Evolutionary conservation across 2,329 filamentous ascomycete genomes (phyloP).

Genomic region (Xylariaceae sp.): DNA sequence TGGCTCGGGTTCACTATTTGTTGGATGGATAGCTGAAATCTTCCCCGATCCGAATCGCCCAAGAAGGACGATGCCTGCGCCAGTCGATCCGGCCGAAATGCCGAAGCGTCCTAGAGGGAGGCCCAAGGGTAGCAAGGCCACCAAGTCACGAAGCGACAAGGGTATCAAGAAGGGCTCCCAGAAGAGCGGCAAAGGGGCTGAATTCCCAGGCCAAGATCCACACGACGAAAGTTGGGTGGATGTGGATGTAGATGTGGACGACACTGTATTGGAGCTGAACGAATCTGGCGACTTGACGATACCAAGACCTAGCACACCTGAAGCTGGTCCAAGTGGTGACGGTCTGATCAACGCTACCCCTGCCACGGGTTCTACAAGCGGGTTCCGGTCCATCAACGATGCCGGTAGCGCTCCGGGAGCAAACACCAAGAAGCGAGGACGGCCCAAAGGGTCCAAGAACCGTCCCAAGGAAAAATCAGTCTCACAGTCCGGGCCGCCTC

Average conservation of each 20-base stretch:
- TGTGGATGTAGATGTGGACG: slow-evolving; percentile 43
- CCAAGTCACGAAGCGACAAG: slow-evolving; percentile 46
- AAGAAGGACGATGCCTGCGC: slow-evolving; percentile 23
- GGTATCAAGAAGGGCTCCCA: slow-evolving; percentile 44
- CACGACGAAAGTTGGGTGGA: slow-evolving; percentile 45
- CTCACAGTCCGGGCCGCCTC: slow-evolving; percentile 20
- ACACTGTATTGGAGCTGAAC: slow-evolving; percentile 29
- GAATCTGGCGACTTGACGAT: slow-evolving; percentile 29
- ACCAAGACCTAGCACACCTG: slow-evolving; percentile 21
- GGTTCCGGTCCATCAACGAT: slow-evolving; percentile 31
- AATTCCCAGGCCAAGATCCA: slow-evolving; percentile 18
- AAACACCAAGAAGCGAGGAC: slow-evolving; percentile 39
- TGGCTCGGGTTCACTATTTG: slow-evolving; percentile 54
- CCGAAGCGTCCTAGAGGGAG: slow-evolving; percentile 48
- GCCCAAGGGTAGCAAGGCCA: slow-evolving; percentile 54
- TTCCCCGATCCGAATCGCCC: slow-evolving; percentile 45
- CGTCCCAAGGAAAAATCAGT: slow-evolving; percentile 36
- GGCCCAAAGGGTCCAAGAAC: slow-evolving; percentile 52
- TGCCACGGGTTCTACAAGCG: slow-evolving; percentile 23
- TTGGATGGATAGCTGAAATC: slow-evolving; percentile 61
- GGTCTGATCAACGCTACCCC: slow-evolving; percentile 19
- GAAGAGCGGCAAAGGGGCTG: slow-evolving; percentile 21
- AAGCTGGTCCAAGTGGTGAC: slow-evolving; percentile 14
- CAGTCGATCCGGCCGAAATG: slow-evolving; percentile 12
- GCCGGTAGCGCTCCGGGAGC: slow-evolving; percentile 20